phyloP scores from a whole-genome alignment of 2,329 filamentous ascomycete species.

The Sporothrix variecibatus region DNA sequence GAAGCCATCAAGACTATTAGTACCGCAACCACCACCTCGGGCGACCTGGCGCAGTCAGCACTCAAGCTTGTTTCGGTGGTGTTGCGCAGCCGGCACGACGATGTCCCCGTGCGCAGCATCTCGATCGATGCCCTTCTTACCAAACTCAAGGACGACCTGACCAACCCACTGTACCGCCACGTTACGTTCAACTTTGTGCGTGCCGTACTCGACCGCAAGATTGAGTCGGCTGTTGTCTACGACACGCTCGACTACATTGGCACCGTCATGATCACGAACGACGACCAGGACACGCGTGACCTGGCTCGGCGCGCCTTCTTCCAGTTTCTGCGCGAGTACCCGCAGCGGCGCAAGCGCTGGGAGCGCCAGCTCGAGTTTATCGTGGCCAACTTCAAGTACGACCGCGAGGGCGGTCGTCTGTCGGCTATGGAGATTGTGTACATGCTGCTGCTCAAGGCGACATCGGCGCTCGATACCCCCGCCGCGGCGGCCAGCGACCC shows the following conservation, averaged over 20 bases:
- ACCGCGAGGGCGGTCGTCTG: slow-evolving; percentile 81
- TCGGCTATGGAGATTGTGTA: slow-evolving; percentile 93
- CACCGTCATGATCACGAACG: slow-evolving; percentile 93
- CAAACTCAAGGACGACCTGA: slow-evolving; percentile 83
- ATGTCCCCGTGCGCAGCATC: slow-evolving; percentile 74
- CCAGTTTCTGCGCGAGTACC: slow-evolving; percentile 92
- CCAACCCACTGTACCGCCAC: slow-evolving; percentile 88
- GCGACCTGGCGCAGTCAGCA: slow-evolving; percentile 82
- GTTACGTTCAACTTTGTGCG: slow-evolving; percentile 93
- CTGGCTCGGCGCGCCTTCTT: slow-evolving; percentile 87
- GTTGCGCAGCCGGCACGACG: slow-evolving; percentile 75
- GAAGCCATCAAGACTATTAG: slow-evolving; percentile 84
- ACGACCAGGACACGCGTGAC: slow-evolving; percentile 84
- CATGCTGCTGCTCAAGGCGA: slow-evolving; percentile 81
- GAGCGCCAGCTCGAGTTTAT: slow-evolving; percentile 86
- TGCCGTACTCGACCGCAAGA: slow-evolving; percentile 78
- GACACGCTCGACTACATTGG: slow-evolving; percentile 88
- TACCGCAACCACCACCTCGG: slow-evolving; percentile 73
- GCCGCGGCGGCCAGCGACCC: slow-evolving; percentile 51
- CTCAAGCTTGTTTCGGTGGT: slow-evolving; percentile 86
- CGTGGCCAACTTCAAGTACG: slow-evolving; percentile 86
- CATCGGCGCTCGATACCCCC: slow-evolving; percentile 37
- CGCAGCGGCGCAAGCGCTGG: slow-evolving; percentile 87
- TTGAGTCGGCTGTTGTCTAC: slow-evolving; percentile 86
- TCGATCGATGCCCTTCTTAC: slow-evolving; percentile 81